phyloP scores from a whole-genome alignment of 1,139 yeast species.

The Blastobotrys aristatus region DNA sequence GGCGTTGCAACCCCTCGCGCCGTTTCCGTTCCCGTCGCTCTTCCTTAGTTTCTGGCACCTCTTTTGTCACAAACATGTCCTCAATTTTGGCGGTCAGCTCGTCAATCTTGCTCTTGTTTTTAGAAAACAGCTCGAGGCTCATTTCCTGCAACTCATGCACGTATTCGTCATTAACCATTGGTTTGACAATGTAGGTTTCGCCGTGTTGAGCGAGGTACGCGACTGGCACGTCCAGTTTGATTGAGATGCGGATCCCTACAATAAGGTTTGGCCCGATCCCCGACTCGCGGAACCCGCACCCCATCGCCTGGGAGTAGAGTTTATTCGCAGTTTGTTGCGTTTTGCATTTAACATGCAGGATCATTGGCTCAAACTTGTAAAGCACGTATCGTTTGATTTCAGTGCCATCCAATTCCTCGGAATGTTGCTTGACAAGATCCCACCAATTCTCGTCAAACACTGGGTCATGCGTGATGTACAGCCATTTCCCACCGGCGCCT shows the following conservation, averaged over 20 bases:
- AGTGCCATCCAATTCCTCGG: slow-evolving; percentile 6
- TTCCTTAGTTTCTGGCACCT: slow-evolving; percentile 43
- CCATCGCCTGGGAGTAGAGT: slow-evolving; percentile 67
- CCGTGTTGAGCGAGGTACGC: slow-evolving; percentile 42
- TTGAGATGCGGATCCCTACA: slow-evolving; percentile 73
- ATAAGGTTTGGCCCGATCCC: slow-evolving; percentile 76
- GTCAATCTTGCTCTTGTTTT: slow-evolving; percentile 53
- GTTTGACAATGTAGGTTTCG: slow-evolving; percentile 16
- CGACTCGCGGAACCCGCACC: slow-evolving; percentile 79
- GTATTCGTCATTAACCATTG: slow-evolving; percentile 49
- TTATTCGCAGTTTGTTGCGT: slow-evolving; percentile 52
- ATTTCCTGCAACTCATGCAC: slow-evolving; percentile 42
- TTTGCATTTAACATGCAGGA: slow-evolving; percentile 76
- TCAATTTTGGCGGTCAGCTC: slow-evolving; percentile 45
- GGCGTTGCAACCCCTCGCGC: slow-evolving; percentile 54
- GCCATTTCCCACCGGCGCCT: slow-evolving; percentile 80
- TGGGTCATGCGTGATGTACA: slow-evolving; percentile 71
- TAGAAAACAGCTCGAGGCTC: slow-evolving; percentile 55
- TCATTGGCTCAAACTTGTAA: slow-evolving; percentile 79
- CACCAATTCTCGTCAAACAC: slow-evolving; percentile 50
- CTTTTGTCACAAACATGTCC: slow-evolving; percentile 25
- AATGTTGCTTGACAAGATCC: slow-evolving; percentile 15
- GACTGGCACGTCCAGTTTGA: slow-evolving; percentile 67
- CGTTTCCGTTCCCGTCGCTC: slow-evolving; percentile 57
- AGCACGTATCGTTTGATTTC: slow-evolving; percentile 49